Conservation (phyloP, 1,284 basidiomycete genomes). For the Laetiporus sulphureus region DNA sequence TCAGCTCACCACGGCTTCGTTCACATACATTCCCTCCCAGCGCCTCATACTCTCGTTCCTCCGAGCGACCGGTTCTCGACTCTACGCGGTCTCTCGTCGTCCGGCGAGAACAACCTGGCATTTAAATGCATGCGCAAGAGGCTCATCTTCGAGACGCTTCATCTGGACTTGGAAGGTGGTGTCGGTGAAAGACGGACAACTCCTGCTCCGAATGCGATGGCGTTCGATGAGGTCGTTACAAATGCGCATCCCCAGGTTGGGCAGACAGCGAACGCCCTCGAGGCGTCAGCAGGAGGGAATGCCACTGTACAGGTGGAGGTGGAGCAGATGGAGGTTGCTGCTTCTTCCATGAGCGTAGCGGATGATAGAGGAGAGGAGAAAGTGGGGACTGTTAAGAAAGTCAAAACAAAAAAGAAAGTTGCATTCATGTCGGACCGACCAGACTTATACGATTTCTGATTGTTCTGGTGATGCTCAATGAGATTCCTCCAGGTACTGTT, state of each 20-base stretch:
- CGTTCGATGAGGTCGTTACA: conserved; percentile 17
- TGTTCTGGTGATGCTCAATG: too few species aligned
- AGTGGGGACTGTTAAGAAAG: conserved; percentile 28
- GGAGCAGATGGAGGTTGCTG: conserved; percentile 15
- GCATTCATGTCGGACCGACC: conserved; percentile 63
- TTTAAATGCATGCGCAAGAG: conserved; percentile 90
- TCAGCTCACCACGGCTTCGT: conserved; percentile 83
- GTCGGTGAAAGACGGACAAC: conserved; percentile 79
- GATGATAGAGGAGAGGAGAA: conserved; percentile 11
- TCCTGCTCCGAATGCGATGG: conserved; percentile 30
- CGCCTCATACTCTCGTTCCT: conserved; percentile 59
- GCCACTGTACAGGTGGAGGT: conserved; percentile 25
- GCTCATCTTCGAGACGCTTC: conserved; percentile 87
- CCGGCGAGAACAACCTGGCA: conserved; percentile 86
- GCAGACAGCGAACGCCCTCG: neutral
- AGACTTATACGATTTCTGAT: conserved; percentile 55
- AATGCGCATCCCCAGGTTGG: conserved; percentile 9
- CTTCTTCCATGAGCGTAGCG: conserved; percentile 6
- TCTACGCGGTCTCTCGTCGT: conserved; percentile 65
- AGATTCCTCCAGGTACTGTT: too few species aligned
- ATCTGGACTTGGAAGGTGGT: conserved; percentile 90
- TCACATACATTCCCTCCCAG: conserved; percentile 67
- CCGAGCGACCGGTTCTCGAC: conserved; percentile 73
- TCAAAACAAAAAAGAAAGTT: conserved; percentile 60
- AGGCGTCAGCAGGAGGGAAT: conserved; percentile 6